A percentile compares a stretch with the other conserved stretches of the same genome.
Conservation (phyloP, 2,329 filamentous ascomycete genomes). For the Aspergillus novofumigatus region DNA sequence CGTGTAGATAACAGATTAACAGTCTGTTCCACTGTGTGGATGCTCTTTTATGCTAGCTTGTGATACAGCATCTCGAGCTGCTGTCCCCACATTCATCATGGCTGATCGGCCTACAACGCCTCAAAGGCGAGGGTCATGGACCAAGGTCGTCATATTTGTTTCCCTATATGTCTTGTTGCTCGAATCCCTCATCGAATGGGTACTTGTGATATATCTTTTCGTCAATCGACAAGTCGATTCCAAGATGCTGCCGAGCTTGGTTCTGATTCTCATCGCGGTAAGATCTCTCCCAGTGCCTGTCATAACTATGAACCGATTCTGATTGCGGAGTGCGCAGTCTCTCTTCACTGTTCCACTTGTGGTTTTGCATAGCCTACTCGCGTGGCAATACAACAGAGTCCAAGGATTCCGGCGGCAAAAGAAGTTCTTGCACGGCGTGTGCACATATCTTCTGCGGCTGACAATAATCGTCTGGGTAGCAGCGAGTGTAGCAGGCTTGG, state of each 20-base stretch:
- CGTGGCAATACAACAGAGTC: constrained; percentile 35
- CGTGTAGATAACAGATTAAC: background rate
- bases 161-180: constrained; percentile 33
- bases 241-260: constrained; percentile 35
- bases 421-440: constrained; percentile 27
- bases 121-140: constrained; percentile 29
- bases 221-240: constrained; percentile 31
- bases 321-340: constrained; percentile 18
- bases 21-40: background rate
- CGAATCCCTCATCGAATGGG: constrained; percentile 33
- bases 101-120: constrained; percentile 7
- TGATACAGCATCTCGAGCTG: background rate
- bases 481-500: constrained; percentile 34
- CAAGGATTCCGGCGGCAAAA: constrained; percentile 28
- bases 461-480: constrained; percentile 36
- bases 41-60: background rate
- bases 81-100: constrained; percentile 5
- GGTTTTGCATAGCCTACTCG: constrained; percentile 35
- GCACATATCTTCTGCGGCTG: constrained; percentile 34
- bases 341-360: constrained; percentile 35
- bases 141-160: constrained; percentile 34
- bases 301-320: background rate
- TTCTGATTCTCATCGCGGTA: constrained; percentile 35
- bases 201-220: constrained; percentile 33
- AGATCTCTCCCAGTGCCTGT: constrained; percentile 2